Evolutionary conservation across 75 land plant species (phyloP), one percentile per base, ranked within the genome.

Genomic region (Pinus taeda): DNA sequence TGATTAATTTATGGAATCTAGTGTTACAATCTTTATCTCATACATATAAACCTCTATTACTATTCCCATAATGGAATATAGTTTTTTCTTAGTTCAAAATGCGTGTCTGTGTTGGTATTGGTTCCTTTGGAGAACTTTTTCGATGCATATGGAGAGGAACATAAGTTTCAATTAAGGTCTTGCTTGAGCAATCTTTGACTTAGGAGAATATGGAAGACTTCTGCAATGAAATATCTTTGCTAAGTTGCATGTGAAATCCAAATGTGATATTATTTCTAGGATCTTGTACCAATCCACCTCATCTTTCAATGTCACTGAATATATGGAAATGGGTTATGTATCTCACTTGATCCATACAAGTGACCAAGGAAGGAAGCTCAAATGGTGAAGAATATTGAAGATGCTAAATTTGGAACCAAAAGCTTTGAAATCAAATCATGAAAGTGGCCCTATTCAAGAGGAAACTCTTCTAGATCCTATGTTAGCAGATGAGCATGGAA

Each of bases 51-150:
- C 93, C 26, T 26, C 26, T 26, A 26, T 26, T 26, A 26, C 26
- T 0, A 26, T 26, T 26, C 26, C 26, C 26, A 26, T 0, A 26
- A 26, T 26, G 26, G 26, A 26, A 26, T 26, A 26, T 26, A 26
- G 26, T 0, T 26, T 26, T 26, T 26, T 26, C 26, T 26, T 0
- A 26, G 26, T 26, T 26, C 0, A 26, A 26, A 26, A 26, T 26
- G 26, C 0, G 26, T 26, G 26, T 26, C 26, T 0, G 26, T 26
- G 26, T 26, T 26, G 26, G 26, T 26, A 26, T 26, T 26, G 98
- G 98, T n/a, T 96, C 93, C 26, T 93, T 96, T 87, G 98, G 98
- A 63, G 97, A 96, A 88, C 97, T 96, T 67, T 96, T 96, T 71
- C 94, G 98, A 79, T 97, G 96, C 3, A 90, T 85, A 55, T 93